These are phyloP conservation scores for Parastagonospora nodorum DNA, from an alignment of 2,329 filamentous ascomycete genomes.

Conservation along the genomic window DNA sequence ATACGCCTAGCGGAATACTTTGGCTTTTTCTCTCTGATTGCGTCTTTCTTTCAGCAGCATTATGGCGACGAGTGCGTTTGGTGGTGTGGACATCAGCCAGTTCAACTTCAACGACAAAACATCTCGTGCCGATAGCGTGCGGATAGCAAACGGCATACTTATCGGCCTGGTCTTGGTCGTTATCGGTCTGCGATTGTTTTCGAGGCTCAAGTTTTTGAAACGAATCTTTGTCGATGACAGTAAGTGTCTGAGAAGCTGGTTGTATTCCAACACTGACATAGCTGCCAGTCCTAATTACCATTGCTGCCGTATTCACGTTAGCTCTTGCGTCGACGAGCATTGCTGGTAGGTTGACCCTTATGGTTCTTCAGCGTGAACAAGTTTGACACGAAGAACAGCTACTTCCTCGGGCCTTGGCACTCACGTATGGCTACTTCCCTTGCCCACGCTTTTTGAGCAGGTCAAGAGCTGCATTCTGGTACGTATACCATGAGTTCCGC, in stretches of 20 bases:
- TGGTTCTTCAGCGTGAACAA: background rate
- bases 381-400: constrained; percentile 13
- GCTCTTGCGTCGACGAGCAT: constrained; percentile 28
- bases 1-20: no score
- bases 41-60: no score
- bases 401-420: constrained; percentile 26
- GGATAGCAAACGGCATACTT: constrained; percentile 20
- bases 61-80: background rate
- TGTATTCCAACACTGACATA: background rate
- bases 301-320: constrained; percentile 30
- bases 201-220: constrained; percentile 20
- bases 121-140: constrained; percentile 18
- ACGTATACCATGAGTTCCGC: background rate
- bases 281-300: constrained; percentile 25
- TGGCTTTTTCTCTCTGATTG: no score
- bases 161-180: constrained; percentile 26
- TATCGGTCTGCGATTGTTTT: constrained; percentile 28
- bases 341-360: constrained; percentile 20
- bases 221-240: constrained; percentile 33
- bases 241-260: constrained; percentile 5
- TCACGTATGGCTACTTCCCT: constrained; percentile 9
- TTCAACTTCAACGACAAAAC: constrained; percentile 26
- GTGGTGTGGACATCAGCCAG: constrained; percentile 25
- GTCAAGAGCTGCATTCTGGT: constrained; percentile 5
- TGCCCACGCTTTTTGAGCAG: background rate